Evolutionary conservation across 768 basidiomycete species (phyloP).

Genomic region (Xerocomellus intermedius): DNA sequence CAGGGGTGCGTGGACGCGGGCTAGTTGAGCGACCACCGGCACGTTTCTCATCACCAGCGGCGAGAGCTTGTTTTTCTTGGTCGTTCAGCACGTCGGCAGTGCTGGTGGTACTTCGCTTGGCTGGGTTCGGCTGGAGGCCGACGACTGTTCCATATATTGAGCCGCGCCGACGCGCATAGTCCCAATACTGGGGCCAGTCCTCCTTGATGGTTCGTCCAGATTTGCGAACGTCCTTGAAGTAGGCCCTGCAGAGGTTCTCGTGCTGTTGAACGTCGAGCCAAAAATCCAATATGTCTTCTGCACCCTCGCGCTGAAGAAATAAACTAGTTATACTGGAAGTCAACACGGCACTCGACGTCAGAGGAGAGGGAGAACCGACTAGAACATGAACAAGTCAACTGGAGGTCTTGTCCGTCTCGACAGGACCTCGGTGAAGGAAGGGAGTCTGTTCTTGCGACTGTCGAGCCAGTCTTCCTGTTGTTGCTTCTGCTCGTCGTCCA

Average conservation of each 20-base stretch:
- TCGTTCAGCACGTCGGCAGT: conserved; percentile 71
- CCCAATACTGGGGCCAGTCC: conserved; percentile 99
- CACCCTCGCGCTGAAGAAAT: conserved; percentile 92
- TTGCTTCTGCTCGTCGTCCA: conserved; percentile 53
- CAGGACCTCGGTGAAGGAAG: conserved; percentile 89
- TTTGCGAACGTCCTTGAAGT: conserved; percentile 98
- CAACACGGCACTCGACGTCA: not conserved
- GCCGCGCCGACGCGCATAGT: conserved; percentile 86
- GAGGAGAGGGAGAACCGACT: conserved; percentile 54
- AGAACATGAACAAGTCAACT: conserved; percentile 98
- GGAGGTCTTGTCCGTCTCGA: conserved; percentile 89
- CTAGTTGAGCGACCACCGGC: conserved; percentile 57
- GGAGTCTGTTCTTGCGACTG: conserved; percentile 71
- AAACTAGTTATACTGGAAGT: conserved; percentile 51
- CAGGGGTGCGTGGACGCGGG: conserved; percentile 48
- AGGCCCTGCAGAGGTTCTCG: conserved; percentile 96
- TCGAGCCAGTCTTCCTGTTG: conserved; percentile 73
- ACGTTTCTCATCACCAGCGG: conserved; percentile 46
- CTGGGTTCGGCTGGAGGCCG: conserved; percentile 58
- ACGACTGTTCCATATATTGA: conserved; percentile 93
- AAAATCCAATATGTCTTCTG: conserved; percentile 96
- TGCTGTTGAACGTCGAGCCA: conserved; percentile 99
- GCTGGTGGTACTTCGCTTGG: conserved; percentile 80
- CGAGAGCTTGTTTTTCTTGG: conserved; percentile 66
- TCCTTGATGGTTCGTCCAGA: conserved; percentile 90